These are phyloP conservation scores for Cystobasidium tubakii DNA, from an alignment of 768 basidiomycete species.

Conservation along the genomic window DNA sequence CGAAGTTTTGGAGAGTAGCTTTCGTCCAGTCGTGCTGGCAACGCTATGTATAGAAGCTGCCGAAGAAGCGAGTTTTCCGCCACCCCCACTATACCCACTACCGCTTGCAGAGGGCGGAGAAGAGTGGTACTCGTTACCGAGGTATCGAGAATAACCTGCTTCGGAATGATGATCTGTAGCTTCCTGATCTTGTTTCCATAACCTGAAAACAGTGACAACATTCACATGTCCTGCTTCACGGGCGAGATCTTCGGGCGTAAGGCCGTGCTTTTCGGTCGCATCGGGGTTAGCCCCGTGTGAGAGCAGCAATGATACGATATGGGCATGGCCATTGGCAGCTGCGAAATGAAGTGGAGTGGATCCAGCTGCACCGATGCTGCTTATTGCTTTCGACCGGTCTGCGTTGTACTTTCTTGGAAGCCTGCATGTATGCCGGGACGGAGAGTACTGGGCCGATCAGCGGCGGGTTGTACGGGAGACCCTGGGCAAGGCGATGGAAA, in stretches of 20 bases:
- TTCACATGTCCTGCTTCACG: constrained; percentile 38
- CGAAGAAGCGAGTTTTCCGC: constrained; percentile 17
- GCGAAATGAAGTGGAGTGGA: constrained; percentile 90
- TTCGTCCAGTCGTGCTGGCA: constrained; percentile 9
- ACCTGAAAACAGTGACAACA: constrained; percentile 19
- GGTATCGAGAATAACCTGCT: background rate
- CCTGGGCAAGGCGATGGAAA: constrained; percentile 5
- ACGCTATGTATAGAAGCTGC: constrained; percentile 48
- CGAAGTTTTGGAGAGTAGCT: background rate
- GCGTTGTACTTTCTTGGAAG: constrained; percentile 52
- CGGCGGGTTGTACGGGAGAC: background rate
- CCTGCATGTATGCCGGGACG: constrained; percentile 30
- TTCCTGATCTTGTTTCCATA: constrained; percentile 22
- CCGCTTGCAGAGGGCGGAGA: background rate
- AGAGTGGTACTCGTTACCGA: background rate
- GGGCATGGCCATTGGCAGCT: constrained; percentile 82
- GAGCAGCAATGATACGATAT: constrained; percentile 71
- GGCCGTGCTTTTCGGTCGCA: constrained; percentile 80
- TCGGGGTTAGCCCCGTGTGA: constrained; percentile 75
- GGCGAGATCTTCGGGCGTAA: constrained; percentile 57
- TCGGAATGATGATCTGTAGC: background rate
- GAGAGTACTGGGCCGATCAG: constrained; percentile 44
- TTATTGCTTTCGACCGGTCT: constrained; percentile 48
- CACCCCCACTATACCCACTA: constrained; percentile 1
- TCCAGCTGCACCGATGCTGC: constrained; percentile 34